These are phyloP conservation scores for Colletotrichum sp. DNA, from an alignment of 2,329 filamentous ascomycete genomes.

Conservation along the genomic window DNA sequence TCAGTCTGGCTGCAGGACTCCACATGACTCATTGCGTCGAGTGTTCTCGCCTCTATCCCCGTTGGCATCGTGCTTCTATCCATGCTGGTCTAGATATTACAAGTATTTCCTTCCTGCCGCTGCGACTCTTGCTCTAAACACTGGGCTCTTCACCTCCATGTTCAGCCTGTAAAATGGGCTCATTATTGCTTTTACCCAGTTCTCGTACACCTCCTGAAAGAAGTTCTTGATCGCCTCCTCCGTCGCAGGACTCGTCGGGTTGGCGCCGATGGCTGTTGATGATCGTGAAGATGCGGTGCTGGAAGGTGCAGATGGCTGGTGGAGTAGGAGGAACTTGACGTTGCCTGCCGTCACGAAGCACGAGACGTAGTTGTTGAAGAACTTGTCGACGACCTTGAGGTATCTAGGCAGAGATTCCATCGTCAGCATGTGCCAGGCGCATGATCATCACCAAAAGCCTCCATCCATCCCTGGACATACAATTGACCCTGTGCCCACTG, in stretches of 20 bases:
- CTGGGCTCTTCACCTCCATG: conserved; percentile 82
- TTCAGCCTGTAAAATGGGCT: conserved; percentile 92
- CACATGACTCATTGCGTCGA: not conserved
- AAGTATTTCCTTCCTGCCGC: conserved; percentile 94
- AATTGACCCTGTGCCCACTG: conserved; percentile 90
- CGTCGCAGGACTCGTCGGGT: conserved; percentile 86
- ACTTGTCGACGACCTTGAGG: conserved; percentile 94
- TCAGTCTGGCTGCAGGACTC: not conserved
- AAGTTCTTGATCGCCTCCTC: conserved; percentile 96
- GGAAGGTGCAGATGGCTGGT: conserved; percentile 69
- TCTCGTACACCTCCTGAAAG: conserved; percentile 94
- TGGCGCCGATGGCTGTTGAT: conserved; percentile 77
- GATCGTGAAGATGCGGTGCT: conserved; percentile 50
- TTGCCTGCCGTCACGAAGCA: conserved; percentile 94
- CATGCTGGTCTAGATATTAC: conserved; percentile 39
- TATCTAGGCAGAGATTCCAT: conserved; percentile 63
- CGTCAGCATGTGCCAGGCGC: not conserved
- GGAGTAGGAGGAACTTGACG: conserved; percentile 91
- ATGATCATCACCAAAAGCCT: not conserved
- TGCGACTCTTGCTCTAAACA: conserved; percentile 82
- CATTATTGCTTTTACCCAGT: conserved; percentile 97
- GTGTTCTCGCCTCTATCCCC: not conserved
- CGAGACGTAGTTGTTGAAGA: conserved; percentile 94
- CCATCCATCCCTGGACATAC: conserved; percentile 47
- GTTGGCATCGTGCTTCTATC: not conserved